Percentiles rank a stretch among this genome's conserved stretches.
These are phyloP conservation scores for Diaporthe sp. DNA, from an alignment of 2,329 filamentous ascomycete genomes.

Conservation along the genomic window DNA sequence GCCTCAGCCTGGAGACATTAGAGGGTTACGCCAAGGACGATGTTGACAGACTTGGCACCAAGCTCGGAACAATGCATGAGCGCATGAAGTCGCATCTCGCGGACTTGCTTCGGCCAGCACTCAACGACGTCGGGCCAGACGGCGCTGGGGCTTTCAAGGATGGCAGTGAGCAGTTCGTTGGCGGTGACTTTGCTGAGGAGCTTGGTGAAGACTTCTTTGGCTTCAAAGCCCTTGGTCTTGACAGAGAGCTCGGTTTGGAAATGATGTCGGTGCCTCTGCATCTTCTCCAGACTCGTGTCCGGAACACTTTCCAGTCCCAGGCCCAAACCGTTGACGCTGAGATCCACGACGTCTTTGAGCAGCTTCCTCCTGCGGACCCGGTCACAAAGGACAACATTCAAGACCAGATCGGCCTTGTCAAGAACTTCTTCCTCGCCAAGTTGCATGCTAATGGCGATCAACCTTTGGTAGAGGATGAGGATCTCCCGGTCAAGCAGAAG, in stretches of 20 bases:
- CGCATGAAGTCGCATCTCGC: conserved; percentile 93
- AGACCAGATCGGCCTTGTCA: conserved; percentile 87
- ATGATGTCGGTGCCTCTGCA: conserved; percentile 93
- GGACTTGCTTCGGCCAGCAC: conserved; percentile 92
- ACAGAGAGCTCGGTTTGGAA: conserved; percentile 89
- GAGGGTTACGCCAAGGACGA: conserved; percentile 94
- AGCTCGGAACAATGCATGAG: conserved; percentile 88
- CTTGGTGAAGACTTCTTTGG: conserved; percentile 99
- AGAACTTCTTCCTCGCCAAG: conserved; percentile 92
- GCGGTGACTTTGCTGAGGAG: conserved; percentile 97
- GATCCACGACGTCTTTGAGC: conserved; percentile 73
- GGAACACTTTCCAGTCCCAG: conserved; percentile 86
- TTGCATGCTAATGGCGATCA: conserved; percentile 86
- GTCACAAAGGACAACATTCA: conserved; percentile 84
- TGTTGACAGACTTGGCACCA: conserved; percentile 85
- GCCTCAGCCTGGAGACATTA: conserved; percentile 83
- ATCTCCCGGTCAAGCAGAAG: conserved; percentile 92
- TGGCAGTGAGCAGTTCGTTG: conserved; percentile 96
- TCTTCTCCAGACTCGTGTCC: conserved; percentile 90
- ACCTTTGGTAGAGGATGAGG: conserved; percentile 92
- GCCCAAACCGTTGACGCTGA: conserved; percentile 72
- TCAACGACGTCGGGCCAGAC: conserved; percentile 84
- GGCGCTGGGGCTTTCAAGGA: conserved; percentile 95
- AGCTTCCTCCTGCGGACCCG: conserved; percentile 79
- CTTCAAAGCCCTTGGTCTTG: conserved; percentile 93